phyloP scores from a whole-genome alignment of 164 flowering plant genomes.

The Echeveria elegans region DNA sequence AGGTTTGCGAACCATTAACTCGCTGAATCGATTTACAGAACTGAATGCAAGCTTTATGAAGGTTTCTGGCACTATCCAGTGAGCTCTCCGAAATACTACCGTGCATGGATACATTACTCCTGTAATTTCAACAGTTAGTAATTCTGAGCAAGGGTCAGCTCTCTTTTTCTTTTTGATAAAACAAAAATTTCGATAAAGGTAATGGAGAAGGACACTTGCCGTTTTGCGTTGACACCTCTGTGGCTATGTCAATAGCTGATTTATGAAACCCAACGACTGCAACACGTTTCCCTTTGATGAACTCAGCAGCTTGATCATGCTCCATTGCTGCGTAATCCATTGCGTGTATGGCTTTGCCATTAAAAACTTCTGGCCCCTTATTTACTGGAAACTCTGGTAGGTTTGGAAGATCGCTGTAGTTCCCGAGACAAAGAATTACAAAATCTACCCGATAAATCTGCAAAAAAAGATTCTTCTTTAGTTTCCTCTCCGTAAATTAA shows the following conservation, averaged over 20 bases:
- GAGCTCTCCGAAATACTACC: conserved; percentile 21
- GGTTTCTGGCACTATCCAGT: conserved; percentile 24
- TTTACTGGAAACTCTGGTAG: conserved; percentile 34
- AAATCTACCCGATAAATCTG: conserved; percentile 26
- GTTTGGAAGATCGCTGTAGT: conserved; percentile 41
- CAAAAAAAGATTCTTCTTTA: neutral
- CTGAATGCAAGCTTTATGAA: conserved; percentile 8
- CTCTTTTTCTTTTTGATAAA: neutral
- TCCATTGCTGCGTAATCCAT: conserved; percentile 58
- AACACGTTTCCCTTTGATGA: conserved; percentile 30
- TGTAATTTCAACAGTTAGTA: neutral
- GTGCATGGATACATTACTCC: conserved; percentile 28
- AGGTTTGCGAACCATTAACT: conserved; percentile 21
- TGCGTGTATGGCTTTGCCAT: conserved; percentile 46
- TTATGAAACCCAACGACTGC: conserved; percentile 40
- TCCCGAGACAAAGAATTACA: conserved; percentile 32
- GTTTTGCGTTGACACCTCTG: conserved; percentile 27
- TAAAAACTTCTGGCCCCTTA: conserved; percentile 38
- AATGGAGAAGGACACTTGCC: conserved; percentile 15
- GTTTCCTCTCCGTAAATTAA: too few relatives aligned
- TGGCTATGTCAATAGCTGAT: conserved; percentile 49
- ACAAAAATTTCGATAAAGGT: neutral
- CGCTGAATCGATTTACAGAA: conserved; percentile 17
- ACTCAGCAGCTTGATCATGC: conserved; percentile 21
- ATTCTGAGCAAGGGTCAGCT: neutral